These are phyloP conservation scores for Neonectria faginata DNA, from an alignment of 2,329 filamentous ascomycete species.

Conservation along the genomic window DNA sequence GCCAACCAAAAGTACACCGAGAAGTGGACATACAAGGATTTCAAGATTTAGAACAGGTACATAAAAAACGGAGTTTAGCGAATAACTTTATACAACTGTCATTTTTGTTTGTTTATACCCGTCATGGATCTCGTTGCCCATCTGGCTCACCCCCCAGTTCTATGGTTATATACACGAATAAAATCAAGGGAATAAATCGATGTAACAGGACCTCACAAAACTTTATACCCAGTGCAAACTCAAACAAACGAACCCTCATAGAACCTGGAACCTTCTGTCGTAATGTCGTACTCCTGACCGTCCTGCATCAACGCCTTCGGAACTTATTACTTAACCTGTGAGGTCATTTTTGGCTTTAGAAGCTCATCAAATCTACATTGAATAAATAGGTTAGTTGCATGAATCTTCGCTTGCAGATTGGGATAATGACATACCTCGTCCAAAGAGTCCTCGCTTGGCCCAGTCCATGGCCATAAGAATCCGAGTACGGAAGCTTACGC, in stretches of 20 bases:
- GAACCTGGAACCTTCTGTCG: slow-evolving; percentile 8
- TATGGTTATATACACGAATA: slow-evolving; percentile 26
- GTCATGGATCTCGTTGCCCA: slow-evolving; percentile 18
- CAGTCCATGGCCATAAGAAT: slow-evolving; percentile 96
- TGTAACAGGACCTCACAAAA: slow-evolving; percentile 13
- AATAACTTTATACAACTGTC: slow-evolving; percentile 14
- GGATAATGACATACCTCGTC: slow-evolving; percentile 77
- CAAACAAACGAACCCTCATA: slow-evolving; percentile 1
- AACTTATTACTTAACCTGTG: slow-evolving; percentile 26
- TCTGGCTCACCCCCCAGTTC: slow-evolving; percentile 9
- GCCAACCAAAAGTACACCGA: slow-evolving; percentile 84
- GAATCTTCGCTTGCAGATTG: neutral
- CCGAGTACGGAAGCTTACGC: slow-evolving; percentile 90
- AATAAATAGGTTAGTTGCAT: slow-evolving; percentile 20
- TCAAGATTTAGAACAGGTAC: slow-evolving; percentile 54
- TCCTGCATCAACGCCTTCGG: slow-evolving; percentile 20
- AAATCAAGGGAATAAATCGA: slow-evolving; percentile 17
- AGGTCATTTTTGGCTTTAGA: slow-evolving; percentile 48
- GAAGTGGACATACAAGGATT: slow-evolving; percentile 99
- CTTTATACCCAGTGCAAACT: neutral
- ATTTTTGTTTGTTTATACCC: slow-evolving; percentile 20
- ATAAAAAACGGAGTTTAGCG: slow-evolving; percentile 28
- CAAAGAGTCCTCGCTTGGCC: slow-evolving; percentile 96
- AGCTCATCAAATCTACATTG: slow-evolving; percentile 63
- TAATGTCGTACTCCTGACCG: slow-evolving; percentile 19